A percentile compares a stretch with the other conserved stretches of the same genome.
phyloP scores from a whole-genome alignment of 768 basidiomycete species.

The Tricholoma matsutake region DNA sequence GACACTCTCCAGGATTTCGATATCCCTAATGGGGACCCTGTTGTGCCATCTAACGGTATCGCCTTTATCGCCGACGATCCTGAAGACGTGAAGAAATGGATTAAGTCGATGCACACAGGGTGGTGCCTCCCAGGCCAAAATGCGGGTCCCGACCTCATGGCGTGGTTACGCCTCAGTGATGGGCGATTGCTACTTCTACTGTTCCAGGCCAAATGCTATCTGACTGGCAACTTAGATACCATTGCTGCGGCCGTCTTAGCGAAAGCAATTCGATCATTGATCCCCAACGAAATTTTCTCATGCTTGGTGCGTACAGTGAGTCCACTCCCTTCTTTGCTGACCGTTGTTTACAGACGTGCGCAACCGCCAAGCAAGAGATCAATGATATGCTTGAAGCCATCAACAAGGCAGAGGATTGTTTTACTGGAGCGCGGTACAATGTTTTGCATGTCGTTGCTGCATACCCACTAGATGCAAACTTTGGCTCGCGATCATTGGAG shows the following conservation, averaged over 20 bases:
- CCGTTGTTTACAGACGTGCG: background rate
- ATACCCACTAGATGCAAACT: background rate
- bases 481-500: too few relatives aligned
- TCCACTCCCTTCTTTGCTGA: too few relatives aligned
- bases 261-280: background rate
- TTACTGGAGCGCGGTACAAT: too few relatives aligned
- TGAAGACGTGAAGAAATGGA: background rate
- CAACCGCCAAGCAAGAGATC: too few relatives aligned
- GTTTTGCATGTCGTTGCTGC: too few relatives aligned
- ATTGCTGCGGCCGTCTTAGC: background rate
- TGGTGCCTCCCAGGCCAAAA: background rate
- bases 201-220: background rate
- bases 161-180: background rate
- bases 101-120: background rate
- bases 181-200: background rate
- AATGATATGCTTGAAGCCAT: too few relatives aligned
- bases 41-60: too few relatives aligned
- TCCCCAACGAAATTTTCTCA: background rate
- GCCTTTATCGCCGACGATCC: background rate
- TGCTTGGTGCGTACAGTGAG: background rate
- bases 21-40: too few relatives aligned
- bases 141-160: background rate
- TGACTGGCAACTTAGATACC: background rate
- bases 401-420: too few relatives aligned
- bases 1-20: too few relatives aligned